Evolutionary conservation across 441 rosid genomes (phyloP), one percentile per base, ranked within the genome.

Genomic region (Erysimum cheiri): DNA sequence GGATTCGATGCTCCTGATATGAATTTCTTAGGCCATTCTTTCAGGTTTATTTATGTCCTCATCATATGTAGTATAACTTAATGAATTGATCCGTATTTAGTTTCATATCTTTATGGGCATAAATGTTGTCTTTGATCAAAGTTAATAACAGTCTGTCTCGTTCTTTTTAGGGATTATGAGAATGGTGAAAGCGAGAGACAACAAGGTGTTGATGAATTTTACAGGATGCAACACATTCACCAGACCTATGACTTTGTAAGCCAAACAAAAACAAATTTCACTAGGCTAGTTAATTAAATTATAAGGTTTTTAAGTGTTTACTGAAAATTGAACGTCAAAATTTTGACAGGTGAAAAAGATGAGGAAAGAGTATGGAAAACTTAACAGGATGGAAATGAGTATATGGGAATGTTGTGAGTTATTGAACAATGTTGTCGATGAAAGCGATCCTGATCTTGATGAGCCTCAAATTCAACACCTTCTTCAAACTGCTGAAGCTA

Each of bases 391-490:
- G 33, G 86, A 82, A 64, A 87, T 85, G 88, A 84, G 85, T 72
- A 78, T 85, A 50, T 84, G 92, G 90, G 87, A 87, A 66, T 81
- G 92, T 64, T 87, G 90, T 44, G 88, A 87, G 67, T 67, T 84
- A 31, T 66, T 85, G 36, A 87, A 85, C 36, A 80, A 81, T 26
- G 82, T 85, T 2, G 77, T 84, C 0, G 89, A 87, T 46, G 85
- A 83, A 0, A 85, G 92, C 14, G 87, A 87, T 35, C 92, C 87
- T 0, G 89, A 85, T 56, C 73, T 87, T 19, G 86, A 85, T 32
- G 92, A 87, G 77, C 87, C 90, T 40, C 88, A 84, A 57, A 87
- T 87, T 32, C 85, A 87, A 74, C 92, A 87, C 64, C 71, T 87
- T 52, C 75, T 87, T 15, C 90, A 85, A 67, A 75, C 85, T 0